Percentiles rank a stretch among this genome's conserved stretches.
Conservation (phyloP, 768 basidiomycete species). For the Naganishia randhawae region DNA sequence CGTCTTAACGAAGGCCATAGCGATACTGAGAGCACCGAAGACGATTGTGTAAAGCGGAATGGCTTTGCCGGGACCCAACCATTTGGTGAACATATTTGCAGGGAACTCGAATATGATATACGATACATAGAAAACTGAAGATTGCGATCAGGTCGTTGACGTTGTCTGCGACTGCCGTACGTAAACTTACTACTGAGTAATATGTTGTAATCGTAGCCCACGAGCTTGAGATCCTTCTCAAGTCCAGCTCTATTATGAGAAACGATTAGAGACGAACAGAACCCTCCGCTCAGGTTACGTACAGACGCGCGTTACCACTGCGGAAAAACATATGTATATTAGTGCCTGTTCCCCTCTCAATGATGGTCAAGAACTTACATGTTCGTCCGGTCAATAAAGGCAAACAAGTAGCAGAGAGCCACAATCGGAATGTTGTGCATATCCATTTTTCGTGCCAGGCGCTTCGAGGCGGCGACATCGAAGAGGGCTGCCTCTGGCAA, state of each 20-base stretch:
- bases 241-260: slow-evolving; percentile 30
- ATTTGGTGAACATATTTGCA: slow-evolving; percentile 29
- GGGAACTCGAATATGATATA: slow-evolving; percentile 24
- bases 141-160: not conserved
- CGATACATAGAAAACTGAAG: slow-evolving; percentile 20
- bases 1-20: slow-evolving; percentile 25
- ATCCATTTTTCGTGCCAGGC: slow-evolving; percentile 26
- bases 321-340: not conserved
- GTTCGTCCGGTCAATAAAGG: slow-evolving; percentile 28
- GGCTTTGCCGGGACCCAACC: slow-evolving; percentile 23
- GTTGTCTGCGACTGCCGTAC: not conserved
- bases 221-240: slow-evolving; percentile 36
- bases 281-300: not conserved
- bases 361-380: slow-evolving; percentile 4
- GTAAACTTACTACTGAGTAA: slow-evolving; percentile 24
- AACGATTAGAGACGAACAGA: not conserved
- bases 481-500: not conserved
- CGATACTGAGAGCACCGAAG: slow-evolving; percentile 29
- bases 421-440: slow-evolving; percentile 28
- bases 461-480: slow-evolving; percentile 4
- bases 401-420: slow-evolving; percentile 27
- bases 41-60: slow-evolving; percentile 27
- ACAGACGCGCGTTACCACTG: slow-evolving; percentile 17
- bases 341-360: not conserved
- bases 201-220: slow-evolving; percentile 32